Base-by-base conservation (phyloP, 1,284 basidiomycete genomes). In the Ustilago sp. region DNA sequence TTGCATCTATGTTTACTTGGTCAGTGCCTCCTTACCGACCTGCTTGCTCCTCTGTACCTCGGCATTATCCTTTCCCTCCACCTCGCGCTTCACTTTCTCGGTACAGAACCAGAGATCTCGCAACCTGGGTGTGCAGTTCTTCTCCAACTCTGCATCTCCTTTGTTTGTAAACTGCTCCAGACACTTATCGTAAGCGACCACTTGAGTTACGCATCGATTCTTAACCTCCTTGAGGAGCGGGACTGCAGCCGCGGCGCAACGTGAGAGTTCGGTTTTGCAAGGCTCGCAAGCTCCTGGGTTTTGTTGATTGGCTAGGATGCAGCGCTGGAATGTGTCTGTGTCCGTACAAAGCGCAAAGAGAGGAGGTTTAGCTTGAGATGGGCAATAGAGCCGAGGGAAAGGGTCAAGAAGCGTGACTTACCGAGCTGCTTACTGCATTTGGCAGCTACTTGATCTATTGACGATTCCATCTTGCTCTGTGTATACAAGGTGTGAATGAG, bases 121-220 rank as follows among this genome's bases (percentile, higher is more conserved):
- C 52, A 85, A 60, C 34, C 39, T 63, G 3, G 83, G 81, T 38
- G 81, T 82, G 64, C 83, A 85, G 36, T 72, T 70, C 48, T 50
- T 65, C 12, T 80, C 76, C 34, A 85, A 65, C 63, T 77, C 80
- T 3, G 77, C 79, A 36, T 84, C 81, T 9, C 68, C 70, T 35
- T 75, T 69, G 5, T 66, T n/a, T 2, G 62, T 62, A 52, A 67
- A 69, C 19, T 64, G 64, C 8, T 68, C 67, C 43, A 85, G 68
- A 58, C 83, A 85, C 31, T 54, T 58, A 59, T 85, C 83, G 71
- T 85, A 85, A 4, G 79, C 82, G 15, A 71, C 65, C 38, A 85
- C 76, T 39, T 79, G 74, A 0, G 66, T 51, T 8, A 59, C 75
- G 55, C 83, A 85, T 39, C 73, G 75, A 32, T 75, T 67, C 55